Evolutionary conservation across 805 yeast genomes (phyloP), one percentile per base, ranked within the genome.

Genomic region (Saccharomycopsis schoenii): DNA sequence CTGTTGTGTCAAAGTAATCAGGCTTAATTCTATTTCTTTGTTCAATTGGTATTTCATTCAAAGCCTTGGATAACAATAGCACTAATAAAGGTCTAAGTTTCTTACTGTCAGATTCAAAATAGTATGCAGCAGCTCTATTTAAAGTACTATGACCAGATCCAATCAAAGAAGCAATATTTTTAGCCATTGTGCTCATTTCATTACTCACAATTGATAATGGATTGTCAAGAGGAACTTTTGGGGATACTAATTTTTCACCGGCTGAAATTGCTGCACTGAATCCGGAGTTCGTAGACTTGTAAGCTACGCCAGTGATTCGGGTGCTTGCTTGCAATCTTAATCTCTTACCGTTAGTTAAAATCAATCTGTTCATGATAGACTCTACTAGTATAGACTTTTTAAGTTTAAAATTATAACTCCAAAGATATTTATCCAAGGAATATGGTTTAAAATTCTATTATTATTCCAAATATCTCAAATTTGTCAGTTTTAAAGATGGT

Each of bases 51-150:
- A 92, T 89, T 63, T 80, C 77, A 63, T 86, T 80, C 60, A 93
- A 77, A 3, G 97, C 94, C 68, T 90, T 87, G 41, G 96, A 83
- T 59, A 94, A 76, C 57, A 94, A 75, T 61, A 94, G 76, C 12
- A 94, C 98, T 62, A 94, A 82, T 66, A 94, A 75, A 1, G 99
- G 99, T 62, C 99, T 80, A 19, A 94, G 90, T 70, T 92, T 96
- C 73, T 94, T 94, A 6, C 99, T 98, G 70, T 93, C 97, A 19
- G 94, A 89, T 73, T 92, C 97, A 67, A 94, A 94, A 74, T 94
- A 94, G 75, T 94, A 94, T 41, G 90, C 83, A n/a, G 96, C 86
- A 3, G 93, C 97, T 66, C 96, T 80, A 73, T 93, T 92, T 63
- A 93, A 78, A 11, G 94, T 86, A 1, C 98, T 97, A 70, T 93